Conservation (phyloP, 371 early-diverging fungal genomes). For the Dichotomocladium elegans region DNA sequence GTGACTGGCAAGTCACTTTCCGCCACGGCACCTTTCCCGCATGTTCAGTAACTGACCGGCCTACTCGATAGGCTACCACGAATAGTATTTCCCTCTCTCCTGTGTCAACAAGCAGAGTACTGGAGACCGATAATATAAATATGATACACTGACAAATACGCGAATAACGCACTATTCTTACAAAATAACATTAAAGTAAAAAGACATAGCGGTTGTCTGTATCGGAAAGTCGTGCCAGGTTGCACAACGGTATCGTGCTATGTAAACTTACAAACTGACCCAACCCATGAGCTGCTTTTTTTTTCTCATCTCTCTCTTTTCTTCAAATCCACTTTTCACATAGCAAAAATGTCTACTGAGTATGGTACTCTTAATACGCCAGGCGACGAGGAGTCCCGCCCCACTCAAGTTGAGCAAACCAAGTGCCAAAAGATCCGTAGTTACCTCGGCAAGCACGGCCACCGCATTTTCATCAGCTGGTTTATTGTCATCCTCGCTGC, state of each 20-base stretch:
- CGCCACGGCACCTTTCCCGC: not conserved
- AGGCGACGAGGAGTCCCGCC: constrained; percentile 29
- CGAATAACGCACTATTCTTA: no score
- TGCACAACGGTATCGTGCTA: no score
- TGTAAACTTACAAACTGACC: no score
- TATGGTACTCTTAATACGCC: constrained; percentile 33
- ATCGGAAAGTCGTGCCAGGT: no score
- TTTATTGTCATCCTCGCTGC: constrained; percentile 27
- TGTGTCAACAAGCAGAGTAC: no score
- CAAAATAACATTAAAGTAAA: no score
- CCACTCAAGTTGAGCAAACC: constrained; percentile 9
- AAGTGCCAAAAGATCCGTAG: constrained; percentile 27
- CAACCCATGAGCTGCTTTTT: no score
- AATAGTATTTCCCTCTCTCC: no score
- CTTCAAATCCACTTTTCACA: constrained; percentile 4
- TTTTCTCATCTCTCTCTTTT: constrained; percentile 1
- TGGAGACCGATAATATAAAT: no score
- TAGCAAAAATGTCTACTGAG: constrained; percentile 21
- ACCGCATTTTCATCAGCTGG: constrained; percentile 37
- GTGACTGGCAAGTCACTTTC: constrained; percentile 17
- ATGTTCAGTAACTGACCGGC: constrained; percentile 19
- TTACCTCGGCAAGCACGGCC: constrained; percentile 29
- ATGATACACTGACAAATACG: no score
- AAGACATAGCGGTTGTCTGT: no score
- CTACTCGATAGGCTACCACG: no score